Evolutionary conservation across 805 yeast species (phyloP), one percentile per base, ranked within the genome.

Genomic region (Hanseniaspora vineae): DNA sequence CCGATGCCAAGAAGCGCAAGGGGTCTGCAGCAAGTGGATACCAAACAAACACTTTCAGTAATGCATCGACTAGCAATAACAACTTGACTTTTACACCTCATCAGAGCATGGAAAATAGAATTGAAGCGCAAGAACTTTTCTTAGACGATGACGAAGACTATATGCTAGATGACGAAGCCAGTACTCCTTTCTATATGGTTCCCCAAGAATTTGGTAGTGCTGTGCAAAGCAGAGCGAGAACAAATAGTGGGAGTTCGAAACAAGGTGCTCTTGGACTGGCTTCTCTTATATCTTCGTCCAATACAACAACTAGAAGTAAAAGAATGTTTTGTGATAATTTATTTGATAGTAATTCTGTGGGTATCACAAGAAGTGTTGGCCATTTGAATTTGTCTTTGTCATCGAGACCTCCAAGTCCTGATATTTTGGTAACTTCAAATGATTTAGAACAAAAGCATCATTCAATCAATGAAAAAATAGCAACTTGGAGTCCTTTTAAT

Each of bases 281-380:
- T 23, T 23, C 8, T 23, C 29, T 23, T 23, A 23, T 33, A 33
- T 33, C 15, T 5, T 33, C 37, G 4, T 33, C 37, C 14, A 33
- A 33, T 11, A 33, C 19, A 37, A 37, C 19, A 37, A n/a, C n/a
- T n/a, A 37, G 40, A 37, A 37, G 12, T 17, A 37, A 37, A 37
- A 37, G 40, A 17, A 18, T 18, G 17, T 37, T n/a, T 37, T n/a
- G 19, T n/a, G 40, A 37, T 6, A 37, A 37, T 37, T n/a, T 37
- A 10, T 37, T 37, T 37, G 44, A 37, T 46, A 45, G 44, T 18
- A 58, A 60, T 2, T 57, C 61, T 35, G 45, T 57, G 39, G 66
- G 66, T 15, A 50, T 76, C 35, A 70, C 78, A 51, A 66, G 81
- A 61, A 73, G 79, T 65, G 73, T 69, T 1, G 79, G 78, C 1